Evolutionary conservation across 2,329 filamentous ascomycete genomes (phyloP).

Genomic region (Hymenoscyphus salicellus): DNA sequence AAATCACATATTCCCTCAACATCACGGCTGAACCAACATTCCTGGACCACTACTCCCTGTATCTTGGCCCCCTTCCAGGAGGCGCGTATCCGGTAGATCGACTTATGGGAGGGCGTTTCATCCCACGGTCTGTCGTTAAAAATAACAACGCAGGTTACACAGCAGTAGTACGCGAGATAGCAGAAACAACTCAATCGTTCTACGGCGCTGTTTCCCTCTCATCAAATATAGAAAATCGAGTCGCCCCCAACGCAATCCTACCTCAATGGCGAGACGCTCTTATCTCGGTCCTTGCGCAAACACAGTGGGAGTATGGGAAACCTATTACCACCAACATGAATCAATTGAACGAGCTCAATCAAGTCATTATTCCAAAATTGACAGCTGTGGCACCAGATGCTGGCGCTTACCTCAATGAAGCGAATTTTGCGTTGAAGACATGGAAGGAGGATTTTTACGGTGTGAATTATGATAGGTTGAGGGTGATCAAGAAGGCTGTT

Average conservation of each 20-base stretch:
- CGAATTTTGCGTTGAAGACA: conserved; percentile 42
- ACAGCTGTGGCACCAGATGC: background rate
- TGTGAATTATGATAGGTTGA: conserved; percentile 38
- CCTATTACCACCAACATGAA: background rate
- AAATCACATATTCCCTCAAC: background rate
- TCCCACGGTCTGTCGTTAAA: background rate
- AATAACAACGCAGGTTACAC: background rate
- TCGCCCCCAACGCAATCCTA: background rate
- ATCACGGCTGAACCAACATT: background rate
- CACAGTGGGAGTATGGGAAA: background rate
- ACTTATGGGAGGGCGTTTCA: background rate
- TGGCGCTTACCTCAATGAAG: conserved; percentile 50
- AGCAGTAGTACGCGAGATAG: background rate
- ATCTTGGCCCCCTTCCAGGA: background rate
- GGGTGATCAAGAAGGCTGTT: conserved; percentile 47
- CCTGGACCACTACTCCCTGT: background rate
- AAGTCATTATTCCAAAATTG: background rate
- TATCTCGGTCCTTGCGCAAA: background rate
- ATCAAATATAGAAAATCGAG: background rate
- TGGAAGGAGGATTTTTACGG: conserved; percentile 34
- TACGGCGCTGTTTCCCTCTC: background rate
- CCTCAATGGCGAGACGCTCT: background rate
- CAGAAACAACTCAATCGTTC: background rate
- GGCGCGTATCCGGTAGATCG: background rate
- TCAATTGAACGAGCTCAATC: background rate